A percentile compares a stretch with the other conserved stretches of the same genome.
These are phyloP conservation scores for Euclidium syriacum DNA, from an alignment of 345 rosid genomes.

Conservation along the genomic window DNA sequence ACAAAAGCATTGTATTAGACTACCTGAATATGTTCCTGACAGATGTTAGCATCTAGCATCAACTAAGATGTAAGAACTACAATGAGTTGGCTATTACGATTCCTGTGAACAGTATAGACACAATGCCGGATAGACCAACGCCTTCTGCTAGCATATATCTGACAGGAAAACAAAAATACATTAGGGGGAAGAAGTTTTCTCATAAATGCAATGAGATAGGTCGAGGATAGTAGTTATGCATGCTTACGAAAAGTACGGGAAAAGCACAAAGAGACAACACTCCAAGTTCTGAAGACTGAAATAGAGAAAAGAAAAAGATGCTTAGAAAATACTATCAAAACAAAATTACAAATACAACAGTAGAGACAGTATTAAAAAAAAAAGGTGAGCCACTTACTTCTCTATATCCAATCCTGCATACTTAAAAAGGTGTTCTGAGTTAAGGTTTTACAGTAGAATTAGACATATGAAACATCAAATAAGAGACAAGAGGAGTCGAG, in stretches of 20 bases:
- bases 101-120: conserved; percentile 93
- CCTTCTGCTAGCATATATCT: conserved; percentile 99
- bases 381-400: conserved; percentile 50
- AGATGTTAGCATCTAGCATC: conserved; percentile 6
- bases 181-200: background rate
- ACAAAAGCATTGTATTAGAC: conserved; percentile 6
- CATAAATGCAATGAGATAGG: conserved; percentile 3
- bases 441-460: conserved; percentile 46
- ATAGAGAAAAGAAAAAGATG: conserved; percentile 1
- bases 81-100: conserved; percentile 41
- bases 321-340: background rate
- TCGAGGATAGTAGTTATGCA: background rate
- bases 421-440: conserved; percentile 84
- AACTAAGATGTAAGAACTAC: conserved; percentile 26
- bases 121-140: conserved; percentile 96
- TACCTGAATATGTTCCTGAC: background rate
- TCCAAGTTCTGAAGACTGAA: conserved; percentile 94
- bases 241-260: conserved; percentile 88
- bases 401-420: conserved; percentile 94
- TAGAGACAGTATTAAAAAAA: background rate
- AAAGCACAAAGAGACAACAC: conserved; percentile 95
- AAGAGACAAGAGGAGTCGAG: background rate
- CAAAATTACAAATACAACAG: background rate
- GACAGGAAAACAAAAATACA: conserved; percentile 11
- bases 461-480: background rate